Base-by-base conservation (phyloP, 208 protist genomes). In the Trypanosoma avium region DNA sequence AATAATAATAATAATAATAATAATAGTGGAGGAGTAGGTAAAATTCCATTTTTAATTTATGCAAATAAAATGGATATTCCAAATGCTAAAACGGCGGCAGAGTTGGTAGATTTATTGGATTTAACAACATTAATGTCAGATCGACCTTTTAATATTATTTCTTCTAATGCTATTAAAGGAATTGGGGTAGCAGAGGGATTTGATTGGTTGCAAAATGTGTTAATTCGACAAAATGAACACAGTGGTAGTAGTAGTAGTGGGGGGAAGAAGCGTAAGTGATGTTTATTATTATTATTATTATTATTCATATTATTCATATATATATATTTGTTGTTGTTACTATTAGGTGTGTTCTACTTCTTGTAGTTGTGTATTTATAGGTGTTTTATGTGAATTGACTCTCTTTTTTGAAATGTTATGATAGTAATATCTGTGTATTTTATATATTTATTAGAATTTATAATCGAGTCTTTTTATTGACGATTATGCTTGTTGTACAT, bases 51-150 rank as follows among this genome's bases (percentile, higher is more conserved):
- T 30, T 57, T 97, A 9, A 81, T 97, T 75, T 95, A 94, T 49
- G 88, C 90, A 4, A 98, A 97, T 73, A 97, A 97, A 63, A 92
- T 93, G 77, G 96, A 98, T 72, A 45, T 97, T 10, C 53, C 84
- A 0, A 81, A 77, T 2, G 90, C 96, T 0, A 90, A 96, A 67
- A 86, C 70, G 4, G 66, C 82, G 26, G 65, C 79, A 26, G 93
- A 97, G 55, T 55, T 97, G 17, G 82, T 79, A 12, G 85, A 97
- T 54, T 36, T 91, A 7, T 57, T 98, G 6, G 84, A 84, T 10
- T 77, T 98, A 26, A 63, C 61, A 35, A 73, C 75, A 17, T 54
- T 91, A 17, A 72, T 92, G 65, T 74, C 65, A 8, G 78, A 92
- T 43, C 79, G 77, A n/a, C 79, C 87, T 6, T 94, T 91, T 75